Conservation (phyloP, 2,329 filamentous ascomycete species). For the Lachnellula suecica region DNA sequence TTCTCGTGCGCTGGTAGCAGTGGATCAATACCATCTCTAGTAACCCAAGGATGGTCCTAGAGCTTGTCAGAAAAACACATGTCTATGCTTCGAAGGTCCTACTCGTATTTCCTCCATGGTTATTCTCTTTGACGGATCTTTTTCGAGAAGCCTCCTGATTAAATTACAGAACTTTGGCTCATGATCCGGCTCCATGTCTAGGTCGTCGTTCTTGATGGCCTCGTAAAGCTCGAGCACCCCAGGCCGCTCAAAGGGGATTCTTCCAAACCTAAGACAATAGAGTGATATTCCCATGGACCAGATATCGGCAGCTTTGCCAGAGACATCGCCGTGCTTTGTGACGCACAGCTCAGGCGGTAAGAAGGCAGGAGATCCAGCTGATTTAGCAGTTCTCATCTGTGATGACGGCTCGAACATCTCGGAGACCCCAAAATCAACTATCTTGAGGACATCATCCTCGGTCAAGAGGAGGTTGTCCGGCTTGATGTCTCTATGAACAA, state of each 20-base stretch:
- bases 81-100: conserved; percentile 34
- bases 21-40: conserved; percentile 72
- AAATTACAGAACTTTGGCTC: conserved; percentile 72
- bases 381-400: conserved; percentile 89
- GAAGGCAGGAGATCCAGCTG: conserved; percentile 92
- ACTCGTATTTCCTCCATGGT: conserved; percentile 81
- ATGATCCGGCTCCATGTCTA: conserved; percentile 61
- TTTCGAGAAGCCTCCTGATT: conserved; percentile 73
- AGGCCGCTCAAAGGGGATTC: conserved; percentile 79
- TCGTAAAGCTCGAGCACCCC: conserved; percentile 86
- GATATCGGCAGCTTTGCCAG: conserved; percentile 87
- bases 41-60: conserved; percentile 92
- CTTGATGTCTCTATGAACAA: conserved; percentile 96
- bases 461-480: conserved; percentile 93
- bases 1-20: conserved; percentile 84
- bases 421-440: conserved; percentile 98
- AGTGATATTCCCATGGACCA: conserved; percentile 98
- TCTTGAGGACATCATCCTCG: conserved; percentile 88
- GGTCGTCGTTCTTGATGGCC: conserved; percentile 72
- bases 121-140: conserved; percentile 81
- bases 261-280: conserved; percentile 87
- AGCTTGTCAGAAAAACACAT: neutral
- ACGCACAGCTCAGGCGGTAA: conserved; percentile 91
- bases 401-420: conserved; percentile 93
- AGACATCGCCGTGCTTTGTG: conserved; percentile 80